Base-by-base conservation (phyloP, 371 early-diverging fungal species). In the Lichtheimia ramosa region DNA sequence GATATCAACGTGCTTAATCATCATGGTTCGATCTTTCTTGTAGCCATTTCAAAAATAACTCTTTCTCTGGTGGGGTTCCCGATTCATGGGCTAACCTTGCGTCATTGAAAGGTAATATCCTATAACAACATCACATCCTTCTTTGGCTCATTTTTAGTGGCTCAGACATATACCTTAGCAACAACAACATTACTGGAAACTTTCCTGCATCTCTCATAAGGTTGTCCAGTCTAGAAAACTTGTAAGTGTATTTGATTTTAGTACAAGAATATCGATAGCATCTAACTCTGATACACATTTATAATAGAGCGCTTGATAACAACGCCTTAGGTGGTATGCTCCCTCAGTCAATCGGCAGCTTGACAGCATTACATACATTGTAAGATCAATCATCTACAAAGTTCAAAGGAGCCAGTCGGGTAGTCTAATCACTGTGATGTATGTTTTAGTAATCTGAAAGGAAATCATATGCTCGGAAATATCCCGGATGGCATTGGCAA, bases 1-100 rank as follows among this genome's bases (percentile, higher is more conserved):
- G 5, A 48, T 3, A 41, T 13, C 46, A 43, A n/a, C n/a, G n/a
- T 42, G 3, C 4, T 15, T 48, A 5, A 24, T 43, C 5, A 49
- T 58, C 39, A 54, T 40, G 12, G 59, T 41, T 56, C 10, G 50
- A 48, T 48, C 51, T n/a, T 51, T 25, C 51, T 34, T 48, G 7
- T 51, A 80, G 77, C 24, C 81, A 80, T 56, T 64, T 80, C 16
- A 69, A 69, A 49, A 77, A 76, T 49, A 80, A 80, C 64, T 65
- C 72, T 0, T 63, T 77, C 51, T 58, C 70, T 25, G 81, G 81
- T 3, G 56, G 70, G 0, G 70, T 80, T 16, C 81, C 81, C 24
- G 59, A 48, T 27, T 57, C 65, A 6, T 76, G 81, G 81, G 55
- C 58, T 2, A 59, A 21, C 42, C 20, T 61, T 5, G 18, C 56